phyloP scores from a whole-genome alignment of 2,329 filamentous ascomycete genomes.

The Colletotrichum echinochloae region DNA sequence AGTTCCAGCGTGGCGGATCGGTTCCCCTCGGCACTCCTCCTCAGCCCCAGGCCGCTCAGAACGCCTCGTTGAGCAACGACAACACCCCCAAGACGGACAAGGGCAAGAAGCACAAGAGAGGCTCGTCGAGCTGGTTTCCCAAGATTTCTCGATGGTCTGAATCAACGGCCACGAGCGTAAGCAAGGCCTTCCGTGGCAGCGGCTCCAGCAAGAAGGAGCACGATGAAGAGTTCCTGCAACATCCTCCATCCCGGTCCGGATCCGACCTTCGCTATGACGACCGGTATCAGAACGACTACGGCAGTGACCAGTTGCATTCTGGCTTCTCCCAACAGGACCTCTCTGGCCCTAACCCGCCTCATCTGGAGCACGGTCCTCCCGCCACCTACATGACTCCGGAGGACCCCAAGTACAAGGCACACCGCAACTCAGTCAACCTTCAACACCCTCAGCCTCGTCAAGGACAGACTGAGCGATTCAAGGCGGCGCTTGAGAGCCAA shows the following conservation, averaged over 20 bases:
- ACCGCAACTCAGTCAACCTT: conserved; percentile 83
- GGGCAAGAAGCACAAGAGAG: conserved; percentile 87
- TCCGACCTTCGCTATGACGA: conserved; percentile 80
- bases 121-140: conserved; percentile 82
- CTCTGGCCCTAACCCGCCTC: conserved; percentile 40
- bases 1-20: conserved; percentile 62
- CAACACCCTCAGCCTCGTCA: conserved; percentile 83
- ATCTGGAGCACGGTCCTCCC: conserved; percentile 52
- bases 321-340: conserved; percentile 68
- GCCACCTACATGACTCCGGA: conserved; percentile 68
- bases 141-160: conserved; percentile 98
- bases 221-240: conserved; percentile 71
- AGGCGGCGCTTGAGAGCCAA: conserved; percentile 78
- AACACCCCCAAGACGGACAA: conserved; percentile 83
- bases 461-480: conserved; percentile 79
- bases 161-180: conserved; percentile 90
- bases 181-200: conserved; percentile 80
- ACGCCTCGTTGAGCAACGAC: conserved; percentile 74
- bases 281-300: conserved; percentile 66
- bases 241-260: conserved; percentile 77
- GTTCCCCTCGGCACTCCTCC: conserved; percentile 70
- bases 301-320: conserved; percentile 70
- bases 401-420: conserved; percentile 84
- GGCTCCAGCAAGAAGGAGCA: conserved; percentile 66
- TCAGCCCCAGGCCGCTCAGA: conserved; percentile 55